These are phyloP conservation scores for Xylaria longipes DNA, from an alignment of 495 filamentous ascomycete genomes.

Conservation along the genomic window DNA sequence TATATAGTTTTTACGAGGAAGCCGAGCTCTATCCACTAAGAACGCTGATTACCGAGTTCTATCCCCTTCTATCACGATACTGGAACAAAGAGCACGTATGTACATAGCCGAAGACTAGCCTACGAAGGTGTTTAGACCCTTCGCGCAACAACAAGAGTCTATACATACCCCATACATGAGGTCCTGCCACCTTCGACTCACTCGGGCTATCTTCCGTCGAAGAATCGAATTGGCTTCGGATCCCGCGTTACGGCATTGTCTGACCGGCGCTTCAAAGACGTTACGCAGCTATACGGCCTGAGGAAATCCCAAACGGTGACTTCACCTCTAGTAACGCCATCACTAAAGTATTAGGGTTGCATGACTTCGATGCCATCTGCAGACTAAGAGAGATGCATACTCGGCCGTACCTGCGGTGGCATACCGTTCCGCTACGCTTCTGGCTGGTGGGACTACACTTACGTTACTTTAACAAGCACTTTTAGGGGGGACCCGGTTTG, in stretches of 20 bases:
- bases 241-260: not conserved
- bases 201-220: not conserved
- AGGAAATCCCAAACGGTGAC: not conserved
- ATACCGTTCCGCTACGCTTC: not conserved
- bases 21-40: no score
- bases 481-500: not conserved
- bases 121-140: no score
- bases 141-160: no score
- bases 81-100: no score
- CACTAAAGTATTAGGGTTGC: constrained; percentile 1
- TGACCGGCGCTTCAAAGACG: not conserved
- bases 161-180: no score
- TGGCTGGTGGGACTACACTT: not conserved
- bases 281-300: not conserved
- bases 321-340: no score
- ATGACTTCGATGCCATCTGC: not conserved
- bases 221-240: not conserved
- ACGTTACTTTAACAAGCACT: not conserved
- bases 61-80: no score
- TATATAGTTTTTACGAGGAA: no score
- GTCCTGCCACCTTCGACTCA: no score
- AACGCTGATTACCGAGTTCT: no score
- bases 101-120: no score
- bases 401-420: not conserved
- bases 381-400: not conserved